These are phyloP conservation scores for Tilletia setariae DNA, from an alignment of 1,284 basidiomycete genomes.

Conservation along the genomic window DNA sequence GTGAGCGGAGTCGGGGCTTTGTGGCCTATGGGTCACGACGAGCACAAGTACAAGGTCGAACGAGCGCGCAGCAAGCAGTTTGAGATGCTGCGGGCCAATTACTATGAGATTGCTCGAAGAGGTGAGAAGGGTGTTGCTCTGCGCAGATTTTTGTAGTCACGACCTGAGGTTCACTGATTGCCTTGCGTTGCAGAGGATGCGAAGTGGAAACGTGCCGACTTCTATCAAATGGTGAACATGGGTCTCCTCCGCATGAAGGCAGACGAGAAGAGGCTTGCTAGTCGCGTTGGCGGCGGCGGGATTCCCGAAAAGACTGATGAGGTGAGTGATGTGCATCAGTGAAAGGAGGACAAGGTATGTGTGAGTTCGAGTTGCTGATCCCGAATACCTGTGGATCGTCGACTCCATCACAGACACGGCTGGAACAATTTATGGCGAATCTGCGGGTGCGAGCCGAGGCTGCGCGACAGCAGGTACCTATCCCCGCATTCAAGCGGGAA, in stretches of 20 bases:
- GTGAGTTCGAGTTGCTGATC: too few relatives aligned
- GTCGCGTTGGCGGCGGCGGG: not conserved
- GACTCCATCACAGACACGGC: too few relatives aligned
- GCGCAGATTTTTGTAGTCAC: too few relatives aligned
- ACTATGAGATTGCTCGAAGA: not conserved
- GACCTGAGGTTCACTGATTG: too few relatives aligned
- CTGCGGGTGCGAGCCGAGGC: not conserved
- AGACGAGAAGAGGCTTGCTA: not conserved
- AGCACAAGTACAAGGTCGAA: not conserved
- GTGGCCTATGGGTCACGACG: not conserved
- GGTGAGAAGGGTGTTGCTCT: not conserved
- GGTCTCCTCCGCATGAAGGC: not conserved
- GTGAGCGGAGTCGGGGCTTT: not conserved
- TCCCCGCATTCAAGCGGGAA: not conserved
- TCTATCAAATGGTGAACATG: not conserved
- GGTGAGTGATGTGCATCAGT: constrained; percentile 10
- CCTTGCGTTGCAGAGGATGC: not conserved
- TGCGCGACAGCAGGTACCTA: not conserved
- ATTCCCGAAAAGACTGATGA: not conserved
- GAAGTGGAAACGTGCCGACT: not conserved
- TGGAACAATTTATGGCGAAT: constrained; percentile 5
- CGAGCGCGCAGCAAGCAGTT: not conserved
- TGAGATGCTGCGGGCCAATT: not conserved
- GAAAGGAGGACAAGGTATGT: too few relatives aligned
- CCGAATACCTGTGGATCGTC: too few relatives aligned